Conservation (phyloP, 441 rosid genomes). For the Euphorbia corollata region DNA sequence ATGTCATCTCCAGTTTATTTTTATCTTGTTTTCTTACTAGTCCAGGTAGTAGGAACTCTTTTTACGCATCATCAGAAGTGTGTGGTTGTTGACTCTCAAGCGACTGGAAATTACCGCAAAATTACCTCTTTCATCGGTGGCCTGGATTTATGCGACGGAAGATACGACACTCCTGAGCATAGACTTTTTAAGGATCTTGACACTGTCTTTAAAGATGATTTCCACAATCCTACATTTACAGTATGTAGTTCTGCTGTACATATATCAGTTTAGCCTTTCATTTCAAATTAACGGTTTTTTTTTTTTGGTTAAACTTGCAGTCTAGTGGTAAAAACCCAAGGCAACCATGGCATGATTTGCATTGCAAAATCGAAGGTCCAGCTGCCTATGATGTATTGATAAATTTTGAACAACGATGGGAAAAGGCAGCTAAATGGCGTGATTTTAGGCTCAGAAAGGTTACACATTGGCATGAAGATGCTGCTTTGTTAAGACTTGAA, state of each 20-base stretch:
- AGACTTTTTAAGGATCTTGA: conserved; percentile 49
- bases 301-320: conserved; percentile 25
- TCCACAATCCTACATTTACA: conserved; percentile 64
- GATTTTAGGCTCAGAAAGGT: conserved; percentile 49
- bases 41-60: conserved; percentile 71
- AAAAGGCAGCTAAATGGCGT: conserved; percentile 54
- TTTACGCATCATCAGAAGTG: conserved; percentile 83
- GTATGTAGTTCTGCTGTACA: conserved; percentile 29
- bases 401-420: conserved; percentile 73
- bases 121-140: conserved; percentile 76
- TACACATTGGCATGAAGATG: conserved; percentile 47
- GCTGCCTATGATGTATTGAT: conserved; percentile 68
- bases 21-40: conserved; percentile 15
- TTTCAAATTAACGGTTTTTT: background rate
- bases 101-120: conserved; percentile 48
- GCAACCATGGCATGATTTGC: conserved; percentile 87
- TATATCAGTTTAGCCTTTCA: background rate
- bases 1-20: background rate
- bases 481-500: conserved; percentile 56
- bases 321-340: conserved; percentile 44
- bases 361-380: conserved; percentile 76
- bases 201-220: conserved; percentile 49
- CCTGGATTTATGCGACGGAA: conserved; percentile 70
- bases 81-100: conserved; percentile 59
- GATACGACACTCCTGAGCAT: conserved; percentile 81